A percentile compares a stretch with the other conserved stretches of the same genome.
Conservation (phyloP, 441 rosid genomes). For the Pelargonium citronellum region DNA sequence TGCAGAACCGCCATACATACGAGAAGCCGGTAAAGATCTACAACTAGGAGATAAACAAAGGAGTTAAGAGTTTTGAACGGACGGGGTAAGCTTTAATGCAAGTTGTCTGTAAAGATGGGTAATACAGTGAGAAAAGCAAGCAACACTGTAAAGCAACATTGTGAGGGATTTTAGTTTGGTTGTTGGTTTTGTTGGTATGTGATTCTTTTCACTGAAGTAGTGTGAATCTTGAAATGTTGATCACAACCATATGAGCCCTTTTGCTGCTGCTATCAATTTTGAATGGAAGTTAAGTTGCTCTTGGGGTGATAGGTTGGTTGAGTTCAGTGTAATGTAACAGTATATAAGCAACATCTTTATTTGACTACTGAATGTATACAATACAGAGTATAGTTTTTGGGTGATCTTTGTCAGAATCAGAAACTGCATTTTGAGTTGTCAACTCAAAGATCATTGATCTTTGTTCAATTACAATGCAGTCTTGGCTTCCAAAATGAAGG, state of each 20-base stretch:
- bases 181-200: conserved; percentile 8
- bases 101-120: conserved; percentile 9
- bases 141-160: not conserved
- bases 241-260: not conserved
- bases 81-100: not conserved
- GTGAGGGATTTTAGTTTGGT: not conserved
- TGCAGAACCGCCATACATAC: conserved; percentile 56
- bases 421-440: too few relatives aligned
- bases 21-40: conserved; percentile 65
- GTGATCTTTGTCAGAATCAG: conserved; percentile 5
- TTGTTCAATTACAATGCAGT: too few relatives aligned
- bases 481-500: too few relatives aligned
- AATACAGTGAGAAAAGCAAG: not conserved
- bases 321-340: conserved; percentile 25
- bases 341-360: conserved; percentile 25
- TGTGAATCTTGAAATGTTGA: not conserved
- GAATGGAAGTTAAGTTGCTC: conserved; percentile 8
- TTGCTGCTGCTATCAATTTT: conserved; percentile 8
- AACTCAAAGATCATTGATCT: too few relatives aligned
- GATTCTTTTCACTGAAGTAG: not conserved
- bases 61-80: not conserved
- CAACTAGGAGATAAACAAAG: conserved; percentile 28
- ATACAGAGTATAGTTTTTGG: conserved; percentile 28
- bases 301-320: not conserved
- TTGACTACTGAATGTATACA: conserved; percentile 21